Conservation (phyloP, 2,329 filamentous ascomycete species). For the Fusarium fujikuroi region DNA sequence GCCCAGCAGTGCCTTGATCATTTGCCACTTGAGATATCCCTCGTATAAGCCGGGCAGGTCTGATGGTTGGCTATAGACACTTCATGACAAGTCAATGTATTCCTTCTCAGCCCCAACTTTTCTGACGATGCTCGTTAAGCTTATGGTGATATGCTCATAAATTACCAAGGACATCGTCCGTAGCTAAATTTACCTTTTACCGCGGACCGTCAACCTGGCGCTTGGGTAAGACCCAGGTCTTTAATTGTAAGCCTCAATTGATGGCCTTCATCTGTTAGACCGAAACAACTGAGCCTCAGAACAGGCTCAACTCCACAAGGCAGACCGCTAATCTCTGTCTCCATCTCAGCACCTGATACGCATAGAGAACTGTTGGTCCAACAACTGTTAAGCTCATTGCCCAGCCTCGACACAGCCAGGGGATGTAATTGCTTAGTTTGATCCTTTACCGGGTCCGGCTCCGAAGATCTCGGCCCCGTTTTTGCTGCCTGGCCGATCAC, state of each 20-base stretch:
- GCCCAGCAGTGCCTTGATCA: constrained; percentile 12
- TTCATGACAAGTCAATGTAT: neutral
- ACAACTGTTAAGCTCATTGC: neutral
- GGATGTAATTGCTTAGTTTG: neutral
- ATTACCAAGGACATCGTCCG: neutral
- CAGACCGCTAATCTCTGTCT: constrained; percentile 10
- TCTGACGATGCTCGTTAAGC: neutral
- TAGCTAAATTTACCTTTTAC: neutral
- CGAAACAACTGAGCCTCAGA: constrained; percentile 7
- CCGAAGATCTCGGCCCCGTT: constrained; percentile 28
- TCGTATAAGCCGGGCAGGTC: neutral
- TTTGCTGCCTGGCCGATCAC: neutral
- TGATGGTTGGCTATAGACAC: neutral
- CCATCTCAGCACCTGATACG: neutral
- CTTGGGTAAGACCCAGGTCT: neutral
- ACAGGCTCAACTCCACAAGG: constrained; percentile 17
- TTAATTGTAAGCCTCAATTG: neutral
- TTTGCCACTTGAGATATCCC: constrained; percentile 13
- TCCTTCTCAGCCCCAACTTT: neutral
- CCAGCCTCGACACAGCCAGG: constrained; percentile 28
- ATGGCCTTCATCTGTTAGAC: neutral
- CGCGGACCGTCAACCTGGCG: neutral
- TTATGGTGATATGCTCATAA: neutral
- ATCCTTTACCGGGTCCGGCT: neutral
- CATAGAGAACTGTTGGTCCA: neutral